Base-by-base conservation (phyloP, 139 green algal species). In the Chlamydomonas urium region DNA sequence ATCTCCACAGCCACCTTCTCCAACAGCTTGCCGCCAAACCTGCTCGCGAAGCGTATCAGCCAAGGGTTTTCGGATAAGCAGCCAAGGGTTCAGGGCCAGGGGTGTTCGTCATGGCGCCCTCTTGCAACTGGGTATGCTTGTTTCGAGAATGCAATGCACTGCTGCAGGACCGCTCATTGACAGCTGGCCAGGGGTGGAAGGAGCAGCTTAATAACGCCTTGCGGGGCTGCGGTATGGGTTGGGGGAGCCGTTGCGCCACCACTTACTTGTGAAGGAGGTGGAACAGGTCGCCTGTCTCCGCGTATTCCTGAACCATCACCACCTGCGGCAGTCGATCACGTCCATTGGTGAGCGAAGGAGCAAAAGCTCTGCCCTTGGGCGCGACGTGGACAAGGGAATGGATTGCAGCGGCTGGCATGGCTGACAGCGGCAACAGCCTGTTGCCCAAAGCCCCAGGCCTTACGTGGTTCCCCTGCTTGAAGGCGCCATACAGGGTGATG, bases 271-370 rank as follows among this genome's bases (percentile, higher is more conserved):
- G 79, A 23, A 85, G 74, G 26, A 85, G 66, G 31, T 37, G 75
- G 74, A 85, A 85, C 2, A 85, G 71, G 74, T 85, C 79, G 26
- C 79, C 79, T 1, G 66, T 50, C 14, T 79, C 75, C 26, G 79
- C 79, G 65, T 73, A 85, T 74, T 85, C 79, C 66, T 85, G 79
- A 47, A 85, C 79, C 50, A 85, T 61, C 3, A 85, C 79, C 71
- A 85, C 79, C 69, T 81, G 69, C 35, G 50, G 10, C 10, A 14
- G 53, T n/a, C n/a, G n/a, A n/a, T n/a, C n/a, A n/a, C n/a, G n/a
- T n/a, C n/a, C n/a, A n/a, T n/a, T n/a, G n/a, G n/a, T n/a, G n/a
- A n/a, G n/a, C n/a, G n/a, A n/a, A n/a, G n/a, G n/a, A n/a, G n/a
- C n/a, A n/a, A n/a, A n/a, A n/a, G n/a, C n/a, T n/a, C n/a, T n/a